A percentile compares a stretch with the other conserved stretches of the same genome.
Evolutionary conservation across 2,329 filamentous ascomycete genomes (phyloP).

Genomic region (Aspergillus sp.): DNA sequence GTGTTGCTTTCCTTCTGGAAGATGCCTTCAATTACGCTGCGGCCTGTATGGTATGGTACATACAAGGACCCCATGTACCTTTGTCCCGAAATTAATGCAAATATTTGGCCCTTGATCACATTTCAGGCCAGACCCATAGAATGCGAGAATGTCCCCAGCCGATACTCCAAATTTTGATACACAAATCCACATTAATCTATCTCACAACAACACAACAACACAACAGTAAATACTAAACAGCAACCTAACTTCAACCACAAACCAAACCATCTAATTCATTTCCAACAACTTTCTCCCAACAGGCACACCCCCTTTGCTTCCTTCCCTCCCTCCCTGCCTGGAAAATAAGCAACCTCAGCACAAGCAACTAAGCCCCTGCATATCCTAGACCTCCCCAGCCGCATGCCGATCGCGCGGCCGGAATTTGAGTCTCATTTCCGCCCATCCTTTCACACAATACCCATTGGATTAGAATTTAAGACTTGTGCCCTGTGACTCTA

Average conservation of each 20-base stretch:
- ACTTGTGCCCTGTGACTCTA: background rate
- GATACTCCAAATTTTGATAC: background rate
- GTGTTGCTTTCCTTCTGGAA: background rate
- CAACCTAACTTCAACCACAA: background rate
- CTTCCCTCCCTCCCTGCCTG: too few species aligned
- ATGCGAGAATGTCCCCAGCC: background rate
- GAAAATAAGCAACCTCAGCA: background rate
- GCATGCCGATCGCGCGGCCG: conserved; percentile 20
- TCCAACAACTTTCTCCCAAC: background rate
- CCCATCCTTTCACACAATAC: background rate
- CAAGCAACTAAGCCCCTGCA: background rate
- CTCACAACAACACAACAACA: background rate
- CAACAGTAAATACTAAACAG: background rate
- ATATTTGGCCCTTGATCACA: background rate
- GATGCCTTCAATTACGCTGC: background rate
- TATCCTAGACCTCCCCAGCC: conserved; percentile 12
- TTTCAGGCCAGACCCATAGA: background rate
- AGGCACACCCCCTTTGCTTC: background rate
- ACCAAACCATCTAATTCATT: background rate
- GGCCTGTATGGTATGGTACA: conserved; percentile 18
- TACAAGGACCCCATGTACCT: conserved; percentile 4
- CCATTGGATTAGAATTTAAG: background rate
- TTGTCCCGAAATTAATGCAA: background rate
- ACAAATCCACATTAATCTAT: background rate
- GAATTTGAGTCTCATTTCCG: conserved; percentile 4